phyloP scores from a whole-genome alignment of 805 yeast species.

The Saccharomycopsis sp. region DNA sequence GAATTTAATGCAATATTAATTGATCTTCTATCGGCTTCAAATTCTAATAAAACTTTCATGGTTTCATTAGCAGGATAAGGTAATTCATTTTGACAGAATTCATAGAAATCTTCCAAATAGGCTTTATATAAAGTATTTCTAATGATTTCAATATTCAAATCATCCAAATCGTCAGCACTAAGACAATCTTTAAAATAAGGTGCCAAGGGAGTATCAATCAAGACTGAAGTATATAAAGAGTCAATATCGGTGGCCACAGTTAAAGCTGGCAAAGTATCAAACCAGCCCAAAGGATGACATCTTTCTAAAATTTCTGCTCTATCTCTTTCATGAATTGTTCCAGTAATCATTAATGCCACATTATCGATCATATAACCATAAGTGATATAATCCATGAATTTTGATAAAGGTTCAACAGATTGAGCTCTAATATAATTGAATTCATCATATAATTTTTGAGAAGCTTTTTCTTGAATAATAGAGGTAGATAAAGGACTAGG shows the following conservation, averaged over 20 bases:
- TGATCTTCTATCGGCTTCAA: constrained; percentile 93
- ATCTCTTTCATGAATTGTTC: constrained; percentile 93
- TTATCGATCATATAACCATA: constrained; percentile 98
- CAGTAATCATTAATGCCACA: constrained; percentile 91
- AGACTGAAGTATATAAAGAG: constrained; percentile 82
- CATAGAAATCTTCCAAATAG: constrained; percentile 76
- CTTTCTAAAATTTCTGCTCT: constrained; percentile 77
- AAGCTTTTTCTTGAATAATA: constrained; percentile 71
- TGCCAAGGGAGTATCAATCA: constrained; percentile 95
- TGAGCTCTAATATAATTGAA: constrained; percentile 80
- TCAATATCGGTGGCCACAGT: constrained; percentile 93
- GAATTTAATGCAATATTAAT: constrained; percentile 89
- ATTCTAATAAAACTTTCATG: constrained; percentile 66
- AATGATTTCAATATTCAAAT: constrained; percentile 88
- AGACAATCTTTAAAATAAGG: constrained; percentile 90
- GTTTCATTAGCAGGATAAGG: constrained; percentile 71
- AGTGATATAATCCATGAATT: constrained; percentile 84
- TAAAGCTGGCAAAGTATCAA: constrained; percentile 91
- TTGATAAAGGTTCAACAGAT: constrained; percentile 67
- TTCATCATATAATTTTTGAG: constrained; percentile 66
- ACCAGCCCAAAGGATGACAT: constrained; percentile 98
- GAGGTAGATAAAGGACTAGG: constrained; percentile 80
- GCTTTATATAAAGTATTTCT: constrained; percentile 89
- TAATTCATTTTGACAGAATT: constrained; percentile 51
- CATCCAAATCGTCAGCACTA: constrained; percentile 78